Percentiles rank a stretch among this genome's conserved stretches.
Conservation (phyloP, 805 yeast species). For the Hanseniaspora valbyensis region DNA sequence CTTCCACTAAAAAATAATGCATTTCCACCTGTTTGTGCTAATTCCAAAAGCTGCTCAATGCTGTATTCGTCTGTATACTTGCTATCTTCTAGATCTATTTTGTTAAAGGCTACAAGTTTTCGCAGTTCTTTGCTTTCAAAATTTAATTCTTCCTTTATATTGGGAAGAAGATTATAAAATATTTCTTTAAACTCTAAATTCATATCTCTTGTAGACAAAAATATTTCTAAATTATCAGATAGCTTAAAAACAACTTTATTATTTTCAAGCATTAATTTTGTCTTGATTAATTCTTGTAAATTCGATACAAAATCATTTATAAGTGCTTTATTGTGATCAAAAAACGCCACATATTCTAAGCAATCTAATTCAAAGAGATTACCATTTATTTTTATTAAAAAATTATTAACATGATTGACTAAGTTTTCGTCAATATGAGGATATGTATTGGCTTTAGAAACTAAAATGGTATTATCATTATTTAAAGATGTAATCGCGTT, state of each 20-base stretch:
- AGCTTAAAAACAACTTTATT: not conserved
- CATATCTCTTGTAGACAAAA: slow-evolving; percentile 1
- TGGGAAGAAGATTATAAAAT: slow-evolving; percentile 2
- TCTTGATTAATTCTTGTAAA: not conserved
- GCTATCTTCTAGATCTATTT: slow-evolving; percentile 1
- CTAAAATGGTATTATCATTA: too few species aligned
- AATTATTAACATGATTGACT: not conserved
- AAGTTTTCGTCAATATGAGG: not conserved
- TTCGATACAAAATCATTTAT: not conserved
- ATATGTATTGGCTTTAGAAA: not conserved
- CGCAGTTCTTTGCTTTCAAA: slow-evolving; percentile 1
- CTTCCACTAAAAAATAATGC: not conserved
- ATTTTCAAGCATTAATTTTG: not conserved
- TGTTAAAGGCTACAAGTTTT: slow-evolving; percentile 9
- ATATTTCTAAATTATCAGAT: not conserved
- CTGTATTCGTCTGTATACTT: not conserved
- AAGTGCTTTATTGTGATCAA: not conserved
- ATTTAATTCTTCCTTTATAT: not conserved
- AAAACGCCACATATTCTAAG: not conserved
- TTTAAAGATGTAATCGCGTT: too few species aligned
- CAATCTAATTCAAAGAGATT: not conserved
- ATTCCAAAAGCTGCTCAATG: slow-evolving; percentile 1
- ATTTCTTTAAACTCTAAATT: slow-evolving; percentile 10
- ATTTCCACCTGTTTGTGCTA: slow-evolving; percentile 8
- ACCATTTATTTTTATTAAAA: not conserved